Base-by-base conservation (phyloP, 2,329 filamentous ascomycete genomes). In the Acarospora socialis region DNA sequence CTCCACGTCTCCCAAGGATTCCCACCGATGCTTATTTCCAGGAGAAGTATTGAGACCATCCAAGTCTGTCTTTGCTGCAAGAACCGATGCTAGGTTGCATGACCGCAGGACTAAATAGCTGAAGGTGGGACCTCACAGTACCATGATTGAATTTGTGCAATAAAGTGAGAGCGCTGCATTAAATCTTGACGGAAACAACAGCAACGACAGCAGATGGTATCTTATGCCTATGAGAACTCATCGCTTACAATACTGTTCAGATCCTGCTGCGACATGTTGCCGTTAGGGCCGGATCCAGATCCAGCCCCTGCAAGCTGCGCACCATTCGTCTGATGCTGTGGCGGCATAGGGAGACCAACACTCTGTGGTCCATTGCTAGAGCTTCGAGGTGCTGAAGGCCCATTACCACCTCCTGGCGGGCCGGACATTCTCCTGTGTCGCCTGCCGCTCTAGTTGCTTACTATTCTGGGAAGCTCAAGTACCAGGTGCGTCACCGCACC, bases 211-310 rank as follows among this genome's bases (percentile, higher is more conserved):
- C 23, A 28, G 21, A 30, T 28, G 12, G 26, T 22, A 25, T 21
- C 8, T 33, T 6, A 36, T 28, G n/a, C 13, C 39, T 36, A 32
- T 10, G 27, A 9, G 23, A 39, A 35, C 18, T 31, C 15, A 65
- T 16, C 28, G n/a, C 86, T 70, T 68, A 94, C 87, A 56, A 95
- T 95, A 46, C 93, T 84, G 48, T 95, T 95, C 2, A 94, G 57
- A 50, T 94, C 92, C 48, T 92, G 82, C 41, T 87, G 83, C 2
- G 79, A 83, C 58, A 83, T 76, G 9, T 52, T 51, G 23, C 52
- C 52, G 32, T 34, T 30, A 14, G 29, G 37, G n/a, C 23, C 36
- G 17, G 21, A 46, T 4, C 54, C 55, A 28, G 61, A 51, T 36
- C 63, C 54, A 45, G 56, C 39, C 36, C 55, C 48, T 40, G 61